These are phyloP conservation scores for Telopea speciosissima DNA, from an alignment of 177 flowering plant species.

Conservation along the genomic window DNA sequence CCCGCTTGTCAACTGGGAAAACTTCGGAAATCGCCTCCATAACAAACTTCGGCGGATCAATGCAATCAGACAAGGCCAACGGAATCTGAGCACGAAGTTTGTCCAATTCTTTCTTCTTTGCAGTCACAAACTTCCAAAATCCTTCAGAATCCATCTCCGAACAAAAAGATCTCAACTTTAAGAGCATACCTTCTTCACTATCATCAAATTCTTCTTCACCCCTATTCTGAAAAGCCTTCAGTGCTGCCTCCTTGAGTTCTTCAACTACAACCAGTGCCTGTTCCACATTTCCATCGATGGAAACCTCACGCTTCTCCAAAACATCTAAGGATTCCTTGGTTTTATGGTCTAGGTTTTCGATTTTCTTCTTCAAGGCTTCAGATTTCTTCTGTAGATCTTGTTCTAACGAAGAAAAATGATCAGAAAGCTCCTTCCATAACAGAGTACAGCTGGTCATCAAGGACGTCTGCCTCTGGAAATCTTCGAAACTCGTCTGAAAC, in stretches of 20 bases:
- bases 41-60: slow-evolving; percentile 80
- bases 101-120: slow-evolving; percentile 70
- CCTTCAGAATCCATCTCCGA: slow-evolving; percentile 43
- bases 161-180: slow-evolving; percentile 43
- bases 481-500: slow-evolving; percentile 65
- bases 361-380: slow-evolving; percentile 50
- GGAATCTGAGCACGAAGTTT: slow-evolving; percentile 41
- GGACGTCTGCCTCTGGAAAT: slow-evolving; percentile 72
- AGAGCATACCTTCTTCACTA: slow-evolving; percentile 38
- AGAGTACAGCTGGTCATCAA: slow-evolving; percentile 82
- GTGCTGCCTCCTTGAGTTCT: slow-evolving; percentile 31
- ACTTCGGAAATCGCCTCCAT: slow-evolving; percentile 82
- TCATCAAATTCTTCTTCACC: slow-evolving; percentile 47
- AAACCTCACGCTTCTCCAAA: slow-evolving; percentile 55
- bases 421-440: slow-evolving; percentile 85
- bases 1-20: slow-evolving; percentile 74
- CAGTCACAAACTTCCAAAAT: slow-evolving; percentile 61
- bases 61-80: slow-evolving; percentile 46
- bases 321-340: slow-evolving; percentile 48
- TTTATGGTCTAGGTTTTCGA: slow-evolving; percentile 38
- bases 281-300: slow-evolving; percentile 46
- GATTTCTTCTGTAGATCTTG: slow-evolving; percentile 56
- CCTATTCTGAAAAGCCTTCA: slow-evolving; percentile 25
- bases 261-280: slow-evolving; percentile 38
- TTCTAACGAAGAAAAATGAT: slow-evolving; percentile 73